Conservation (phyloP, 1,284 basidiomycete species). For the Bondarzewia mesenterica region DNA sequence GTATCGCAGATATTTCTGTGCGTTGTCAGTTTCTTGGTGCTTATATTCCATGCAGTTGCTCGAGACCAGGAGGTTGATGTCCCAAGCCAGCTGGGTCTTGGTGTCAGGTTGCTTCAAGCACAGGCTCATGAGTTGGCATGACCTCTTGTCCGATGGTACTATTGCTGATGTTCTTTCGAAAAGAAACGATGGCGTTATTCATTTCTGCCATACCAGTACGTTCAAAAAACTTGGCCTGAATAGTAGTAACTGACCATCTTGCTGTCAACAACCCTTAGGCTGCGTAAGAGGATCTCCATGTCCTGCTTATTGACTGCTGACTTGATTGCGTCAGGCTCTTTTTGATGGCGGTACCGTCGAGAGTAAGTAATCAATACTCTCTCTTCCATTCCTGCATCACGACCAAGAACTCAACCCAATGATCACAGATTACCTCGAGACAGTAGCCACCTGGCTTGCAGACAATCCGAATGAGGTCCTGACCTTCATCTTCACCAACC, state of each 20-base stretch:
- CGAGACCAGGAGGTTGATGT: slow-evolving; percentile 58
- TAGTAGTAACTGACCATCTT: too few relatives aligned
- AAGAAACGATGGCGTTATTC: slow-evolving; percentile 31
- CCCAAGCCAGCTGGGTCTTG: slow-evolving; percentile 51
- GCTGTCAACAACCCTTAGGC: slow-evolving; percentile 11
- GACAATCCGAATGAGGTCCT: slow-evolving; percentile 70
- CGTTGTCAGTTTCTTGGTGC: neutral
- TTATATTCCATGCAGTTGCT: slow-evolving; percentile 31
- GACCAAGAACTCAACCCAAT: neutral
- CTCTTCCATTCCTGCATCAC: neutral
- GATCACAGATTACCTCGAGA: slow-evolving; percentile 43
- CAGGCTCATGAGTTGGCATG: slow-evolving; percentile 51
- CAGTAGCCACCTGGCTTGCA: slow-evolving; percentile 57
- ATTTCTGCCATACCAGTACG: slow-evolving; percentile 61
- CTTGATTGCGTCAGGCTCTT: slow-evolving; percentile 22
- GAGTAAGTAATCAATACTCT: neutral
- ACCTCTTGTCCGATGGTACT: neutral
- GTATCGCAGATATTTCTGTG: slow-evolving; percentile 13
- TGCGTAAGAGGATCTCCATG: slow-evolving; percentile 13
- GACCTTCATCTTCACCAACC: slow-evolving; percentile 67
- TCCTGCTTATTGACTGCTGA: slow-evolving; percentile 8
- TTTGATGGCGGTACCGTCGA: slow-evolving; percentile 61
- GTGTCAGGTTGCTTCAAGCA: slow-evolving; percentile 66
- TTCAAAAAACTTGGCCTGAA: slow-evolving; percentile 19
- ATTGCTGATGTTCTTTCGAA: neutral